A percentile compares a stretch with the other conserved stretches of the same genome.
Conservation (phyloP, 1,139 yeast genomes). For the Debaryomyces subglobosus region DNA sequence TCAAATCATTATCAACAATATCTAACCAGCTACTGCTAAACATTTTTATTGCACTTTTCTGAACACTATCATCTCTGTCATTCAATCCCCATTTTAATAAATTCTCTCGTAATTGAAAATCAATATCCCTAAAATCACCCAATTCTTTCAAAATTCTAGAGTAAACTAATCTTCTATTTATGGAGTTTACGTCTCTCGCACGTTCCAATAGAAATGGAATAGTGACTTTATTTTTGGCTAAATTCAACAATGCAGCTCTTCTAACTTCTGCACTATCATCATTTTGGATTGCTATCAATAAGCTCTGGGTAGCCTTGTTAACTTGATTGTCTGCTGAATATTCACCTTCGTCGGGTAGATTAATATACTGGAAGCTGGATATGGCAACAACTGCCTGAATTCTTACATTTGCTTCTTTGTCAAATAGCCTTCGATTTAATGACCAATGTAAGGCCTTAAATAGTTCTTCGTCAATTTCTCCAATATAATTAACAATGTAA, state of each 20-base stretch:
- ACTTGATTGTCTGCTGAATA: conserved; percentile 15
- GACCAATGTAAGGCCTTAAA: conserved; percentile 66
- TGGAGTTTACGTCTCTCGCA: conserved; percentile 76
- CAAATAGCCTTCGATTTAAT: conserved; percentile 66
- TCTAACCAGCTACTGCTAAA: conserved; percentile 75
- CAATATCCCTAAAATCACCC: conserved; percentile 64
- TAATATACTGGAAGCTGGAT: conserved; percentile 68
- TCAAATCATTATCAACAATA: conserved; percentile 66
- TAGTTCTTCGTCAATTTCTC: conserved; percentile 75
- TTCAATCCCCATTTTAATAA: conserved; percentile 81
- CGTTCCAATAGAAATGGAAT: conserved; percentile 70
- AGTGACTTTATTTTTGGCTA: conserved; percentile 58
- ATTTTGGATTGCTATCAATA: conserved; percentile 62
- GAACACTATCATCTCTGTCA: conserved; percentile 80
- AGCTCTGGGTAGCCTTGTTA: conserved; percentile 39
- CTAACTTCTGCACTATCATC: conserved; percentile 91
- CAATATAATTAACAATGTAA: conserved; percentile 68
- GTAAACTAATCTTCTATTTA: conserved; percentile 74
- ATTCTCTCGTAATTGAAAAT: conserved; percentile 62
- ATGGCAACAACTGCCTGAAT: conserved; percentile 82
- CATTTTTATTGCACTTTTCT: conserved; percentile 72
- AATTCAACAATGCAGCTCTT: conserved; percentile 75
- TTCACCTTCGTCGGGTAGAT: conserved; percentile 36
- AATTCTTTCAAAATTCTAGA: conserved; percentile 68
- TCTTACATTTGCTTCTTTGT: conserved; percentile 79